Base-by-base conservation (phyloP, 768 basidiomycete species). In the Psilocybe cubensis region DNA sequence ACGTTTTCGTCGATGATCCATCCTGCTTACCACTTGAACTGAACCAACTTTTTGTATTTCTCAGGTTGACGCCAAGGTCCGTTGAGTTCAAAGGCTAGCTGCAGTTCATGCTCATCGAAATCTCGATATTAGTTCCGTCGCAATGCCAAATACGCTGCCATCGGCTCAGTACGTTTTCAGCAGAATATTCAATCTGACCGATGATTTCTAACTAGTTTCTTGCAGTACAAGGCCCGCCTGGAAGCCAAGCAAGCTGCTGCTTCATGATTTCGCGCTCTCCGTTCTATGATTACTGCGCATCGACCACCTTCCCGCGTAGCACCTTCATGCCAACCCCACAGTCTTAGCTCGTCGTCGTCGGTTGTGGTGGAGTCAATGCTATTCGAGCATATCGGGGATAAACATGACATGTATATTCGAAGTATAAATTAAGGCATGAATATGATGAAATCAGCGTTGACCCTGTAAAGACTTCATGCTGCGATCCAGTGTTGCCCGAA, bases 21-120 rank as follows among this genome's bases (percentile, higher is more conserved):
- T 29, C 54, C 23, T 38, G 31, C 7, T 6, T 6, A 14, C 52
- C 54, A 54, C 18, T 20, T 20, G 47, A 52, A 49, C 23, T 60
- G 52, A 52, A 51, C 51, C 11, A n/a, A n/a, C n/a, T 14, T 6
- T 54, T 33, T 54, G 55, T 17, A 49, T 3, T 31, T 12, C 5
- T 14, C 64, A 94, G 92, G 87, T 94, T 68, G 92, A 94, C 62
- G 72, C 87, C 59, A 94, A 92, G 85, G 91, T 92, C 63, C 59
- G 77, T 51, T 52, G 54, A 42, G 45, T 43, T 27, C 43, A 14
- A 24, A 49, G 7, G 58, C 60, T 28, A 11, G 56, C 44, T 25
- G 24, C 20, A 29, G 62, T 44, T 49, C 47, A 35, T 45, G 52
- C 45, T 61, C 41, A 63, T 60, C 35, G 50, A 61, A 35, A 46